Conservation (phyloP, 83 land plant species). For the Diphasiastrum complanatum region DNA sequence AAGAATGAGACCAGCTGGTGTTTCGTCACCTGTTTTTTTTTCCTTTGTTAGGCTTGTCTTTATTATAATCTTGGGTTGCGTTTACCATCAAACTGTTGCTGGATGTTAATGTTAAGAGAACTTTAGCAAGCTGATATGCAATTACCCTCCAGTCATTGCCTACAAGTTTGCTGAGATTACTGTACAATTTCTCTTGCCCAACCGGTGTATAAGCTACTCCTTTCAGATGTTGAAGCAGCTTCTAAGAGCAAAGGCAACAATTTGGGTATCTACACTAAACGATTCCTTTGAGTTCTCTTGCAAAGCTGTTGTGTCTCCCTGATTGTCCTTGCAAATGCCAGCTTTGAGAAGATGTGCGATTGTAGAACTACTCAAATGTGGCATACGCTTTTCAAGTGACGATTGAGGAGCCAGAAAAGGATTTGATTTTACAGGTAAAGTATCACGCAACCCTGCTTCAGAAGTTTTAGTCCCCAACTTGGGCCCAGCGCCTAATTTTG, state of each 20-base stretch:
- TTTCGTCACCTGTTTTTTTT: conserved; percentile 41
- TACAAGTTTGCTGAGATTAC: conserved; percentile 30
- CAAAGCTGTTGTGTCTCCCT: not conserved
- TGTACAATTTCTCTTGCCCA: conserved; percentile 10
- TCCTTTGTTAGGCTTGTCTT: conserved; percentile 43
- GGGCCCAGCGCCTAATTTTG: conserved; percentile 13
- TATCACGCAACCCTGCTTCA: conserved; percentile 3
- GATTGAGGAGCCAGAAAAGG: conserved; percentile 21
- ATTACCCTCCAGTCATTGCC: conserved; percentile 48
- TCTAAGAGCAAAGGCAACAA: conserved; percentile 46
- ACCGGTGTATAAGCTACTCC: conserved; percentile 22
- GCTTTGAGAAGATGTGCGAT: conserved; percentile 44
- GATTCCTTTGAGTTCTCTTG: not conserved
- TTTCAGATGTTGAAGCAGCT: conserved; percentile 49
- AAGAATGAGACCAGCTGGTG: conserved; percentile 40
- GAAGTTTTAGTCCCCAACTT: conserved; percentile 8
- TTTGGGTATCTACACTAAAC: conserved; percentile 15
- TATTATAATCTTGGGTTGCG: conserved; percentile 17
- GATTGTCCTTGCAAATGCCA: not conserved
- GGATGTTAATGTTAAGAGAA: conserved; percentile 31
- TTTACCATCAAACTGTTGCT: conserved; percentile 11
- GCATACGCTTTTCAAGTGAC: conserved; percentile 28
- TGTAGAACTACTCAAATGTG: conserved; percentile 50
- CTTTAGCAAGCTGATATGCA: conserved; percentile 47
- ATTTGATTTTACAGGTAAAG: conserved; percentile 16